A percentile compares a stretch with the other conserved stretches of the same genome.
Evolutionary conservation across 495 filamentous ascomycete genomes (phyloP).

Genomic region (Penicillium herquei): DNA sequence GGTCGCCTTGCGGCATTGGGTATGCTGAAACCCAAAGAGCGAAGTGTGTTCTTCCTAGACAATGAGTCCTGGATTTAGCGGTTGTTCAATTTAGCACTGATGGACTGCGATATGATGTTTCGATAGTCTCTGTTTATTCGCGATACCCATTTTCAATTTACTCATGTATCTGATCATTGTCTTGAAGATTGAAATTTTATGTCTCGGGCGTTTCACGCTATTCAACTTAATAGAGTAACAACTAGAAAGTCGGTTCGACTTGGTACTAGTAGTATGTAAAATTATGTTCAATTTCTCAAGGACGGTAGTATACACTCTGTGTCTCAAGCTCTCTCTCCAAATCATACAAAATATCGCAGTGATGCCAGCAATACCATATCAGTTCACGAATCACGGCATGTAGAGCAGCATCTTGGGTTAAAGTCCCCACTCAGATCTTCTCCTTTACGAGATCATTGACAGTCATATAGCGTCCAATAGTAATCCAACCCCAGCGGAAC

Average conservation of each 20-base stretch:
- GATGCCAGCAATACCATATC: no score
- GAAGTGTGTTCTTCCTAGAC: constrained; percentile 14
- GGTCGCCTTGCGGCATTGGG: constrained; percentile 20
- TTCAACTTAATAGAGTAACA: no score
- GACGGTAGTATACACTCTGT: no score
- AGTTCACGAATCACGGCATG: no score
- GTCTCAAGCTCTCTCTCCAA: no score
- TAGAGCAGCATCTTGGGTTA: no score
- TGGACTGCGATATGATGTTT: neutral
- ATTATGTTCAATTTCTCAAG: no score
- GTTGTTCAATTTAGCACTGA: neutral
- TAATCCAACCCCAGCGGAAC: constrained; percentile 98
- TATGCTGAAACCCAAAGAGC: constrained; percentile 9
- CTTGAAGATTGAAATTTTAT: no score
- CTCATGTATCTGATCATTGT: neutral
- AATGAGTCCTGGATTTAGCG: constrained; percentile 15
- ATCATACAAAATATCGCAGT: no score
- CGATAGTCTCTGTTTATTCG: neutral
- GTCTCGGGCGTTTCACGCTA: no score
- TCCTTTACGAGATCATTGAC: constrained; percentile 84
- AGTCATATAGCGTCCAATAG: constrained; percentile 87
- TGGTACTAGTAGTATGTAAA: no score
- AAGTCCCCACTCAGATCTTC: constrained; percentile 29
- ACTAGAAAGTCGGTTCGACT: no score
- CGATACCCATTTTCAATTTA: neutral